A percentile compares a stretch with the other conserved stretches of the same genome.
phyloP scores from a whole-genome alignment of 768 basidiomycete genomes.

The Psilocybe cyanescens region DNA sequence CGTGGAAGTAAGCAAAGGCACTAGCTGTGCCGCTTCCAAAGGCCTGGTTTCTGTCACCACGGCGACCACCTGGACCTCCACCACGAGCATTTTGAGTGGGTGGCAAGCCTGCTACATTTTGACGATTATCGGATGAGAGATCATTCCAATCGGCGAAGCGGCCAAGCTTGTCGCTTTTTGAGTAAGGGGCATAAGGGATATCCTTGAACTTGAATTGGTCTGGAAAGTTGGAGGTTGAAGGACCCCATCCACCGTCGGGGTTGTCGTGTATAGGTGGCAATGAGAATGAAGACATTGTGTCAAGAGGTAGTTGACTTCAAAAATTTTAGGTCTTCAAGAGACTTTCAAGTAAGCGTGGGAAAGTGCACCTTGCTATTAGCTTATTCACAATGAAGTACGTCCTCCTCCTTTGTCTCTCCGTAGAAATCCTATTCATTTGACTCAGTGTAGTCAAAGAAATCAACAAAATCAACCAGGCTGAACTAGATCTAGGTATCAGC shows the following conservation, averaged over 20 bases:
- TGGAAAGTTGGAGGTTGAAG: slow-evolving; percentile 80
- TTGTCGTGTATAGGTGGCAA: slow-evolving; percentile 90
- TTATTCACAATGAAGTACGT: slow-evolving; percentile 71
- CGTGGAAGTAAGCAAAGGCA: slow-evolving; percentile 96
- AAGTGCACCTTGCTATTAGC: slow-evolving; percentile 27
- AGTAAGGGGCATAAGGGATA: slow-evolving; percentile 98
- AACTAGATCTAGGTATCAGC: slow-evolving; percentile 76
- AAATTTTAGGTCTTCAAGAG: slow-evolving; percentile 31
- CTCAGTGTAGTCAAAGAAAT: slow-evolving; percentile 91
- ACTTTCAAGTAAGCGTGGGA: slow-evolving; percentile 38
- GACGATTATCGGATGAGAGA: slow-evolving; percentile 64
- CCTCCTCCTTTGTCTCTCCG: slow-evolving; percentile 5
- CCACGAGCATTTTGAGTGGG: slow-evolving; percentile 53
- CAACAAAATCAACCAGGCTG: slow-evolving; percentile 88
- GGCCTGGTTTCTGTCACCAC: slow-evolving; percentile 79
- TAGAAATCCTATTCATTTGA: slow-evolving; percentile 14
- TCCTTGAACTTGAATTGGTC: slow-evolving; percentile 97
- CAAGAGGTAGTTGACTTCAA: slow-evolving; percentile 13
- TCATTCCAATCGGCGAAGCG: slow-evolving; percentile 99
- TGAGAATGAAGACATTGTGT: slow-evolving; percentile 76
- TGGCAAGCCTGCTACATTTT: slow-evolving; percentile 52
- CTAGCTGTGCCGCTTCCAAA: slow-evolving; percentile 91
- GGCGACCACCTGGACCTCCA: slow-evolving; percentile 54
- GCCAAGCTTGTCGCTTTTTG: slow-evolving; percentile 98
- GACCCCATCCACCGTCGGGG: slow-evolving; percentile 94